Conservation (phyloP, 106 monocot species). For the Acanthochlamys bracteata region DNA sequence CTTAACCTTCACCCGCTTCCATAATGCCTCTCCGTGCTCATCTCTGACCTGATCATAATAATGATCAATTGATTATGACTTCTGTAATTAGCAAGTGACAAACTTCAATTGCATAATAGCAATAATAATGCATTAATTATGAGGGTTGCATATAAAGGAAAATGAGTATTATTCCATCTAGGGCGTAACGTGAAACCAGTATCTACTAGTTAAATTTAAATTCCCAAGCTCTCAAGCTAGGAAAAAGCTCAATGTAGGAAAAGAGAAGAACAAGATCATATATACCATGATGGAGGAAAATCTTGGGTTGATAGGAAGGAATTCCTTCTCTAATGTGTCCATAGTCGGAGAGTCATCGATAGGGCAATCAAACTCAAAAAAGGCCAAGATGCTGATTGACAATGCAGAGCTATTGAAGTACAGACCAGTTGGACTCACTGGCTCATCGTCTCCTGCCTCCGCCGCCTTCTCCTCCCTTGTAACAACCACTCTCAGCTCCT, state of each 20-base stretch:
- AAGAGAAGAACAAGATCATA: not conserved
- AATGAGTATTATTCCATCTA: too few relatives aligned
- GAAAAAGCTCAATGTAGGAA: not conserved
- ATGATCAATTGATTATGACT: not conserved
- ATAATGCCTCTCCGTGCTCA: conserved; percentile 30
- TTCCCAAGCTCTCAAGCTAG: not conserved
- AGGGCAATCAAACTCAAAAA: conserved; percentile 43
- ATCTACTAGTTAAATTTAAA: not conserved
- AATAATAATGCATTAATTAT: too few relatives aligned
- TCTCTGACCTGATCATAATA: conserved; percentile 35
- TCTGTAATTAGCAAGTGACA: not conserved
- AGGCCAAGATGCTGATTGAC: conserved; percentile 29
- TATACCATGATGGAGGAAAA: conserved; percentile 63
- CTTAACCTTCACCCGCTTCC: conserved; percentile 51
- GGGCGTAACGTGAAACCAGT: too few relatives aligned
- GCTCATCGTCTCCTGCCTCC: conserved; percentile 20
- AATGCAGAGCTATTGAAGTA: conserved; percentile 70
- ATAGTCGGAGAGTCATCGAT: conserved; percentile 53
- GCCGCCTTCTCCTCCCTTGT: not conserved
- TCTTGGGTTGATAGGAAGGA: conserved; percentile 48
- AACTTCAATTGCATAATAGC: not conserved
- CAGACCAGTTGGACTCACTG: conserved; percentile 70
- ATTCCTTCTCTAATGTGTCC: conserved; percentile 26
- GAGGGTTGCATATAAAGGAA: too few relatives aligned
- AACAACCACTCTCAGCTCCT: conserved; percentile 8